A percentile compares a stretch with the other conserved stretches of the same genome.
These are phyloP conservation scores for Fusarium zealandicum DNA, from an alignment of 2,329 filamentous ascomycete genomes.

Conservation along the genomic window DNA sequence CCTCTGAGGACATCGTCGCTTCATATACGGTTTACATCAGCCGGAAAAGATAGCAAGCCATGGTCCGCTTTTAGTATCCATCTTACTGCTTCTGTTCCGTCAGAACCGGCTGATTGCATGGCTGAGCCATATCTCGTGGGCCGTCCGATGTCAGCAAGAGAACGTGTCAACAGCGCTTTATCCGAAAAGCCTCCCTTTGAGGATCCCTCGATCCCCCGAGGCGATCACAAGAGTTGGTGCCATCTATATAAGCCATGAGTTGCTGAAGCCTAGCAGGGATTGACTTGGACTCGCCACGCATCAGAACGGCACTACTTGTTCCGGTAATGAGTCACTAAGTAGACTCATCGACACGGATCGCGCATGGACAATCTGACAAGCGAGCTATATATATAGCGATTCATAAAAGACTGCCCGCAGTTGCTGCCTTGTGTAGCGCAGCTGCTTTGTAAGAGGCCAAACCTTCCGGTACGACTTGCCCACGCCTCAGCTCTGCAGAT, in stretches of 20 bases:
- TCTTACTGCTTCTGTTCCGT: not conserved
- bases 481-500: slow-evolving; percentile 6
- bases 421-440: slow-evolving; percentile 1
- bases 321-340: slow-evolving; percentile 21
- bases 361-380: too few species aligned
- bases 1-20: too few species aligned
- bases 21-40: not conserved
- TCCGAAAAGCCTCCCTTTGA: too few species aligned
- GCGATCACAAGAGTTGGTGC: too few species aligned
- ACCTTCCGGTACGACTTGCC: not conserved
- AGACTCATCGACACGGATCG: not conserved
- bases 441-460: slow-evolving; percentile 1
- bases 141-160: too few species aligned
- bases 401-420: not conserved
- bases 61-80: not conserved
- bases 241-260: too few species aligned
- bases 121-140: not conserved
- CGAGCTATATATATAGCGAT: not conserved
- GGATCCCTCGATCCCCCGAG: too few species aligned
- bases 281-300: too few species aligned
- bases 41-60: too few species aligned
- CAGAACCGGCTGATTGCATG: too few species aligned
- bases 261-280: too few species aligned
- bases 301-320: not conserved
- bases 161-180: too few species aligned